Conservation (phyloP, 2,329 filamentous ascomycete genomes). For the Fusarium brachygibbosum region DNA sequence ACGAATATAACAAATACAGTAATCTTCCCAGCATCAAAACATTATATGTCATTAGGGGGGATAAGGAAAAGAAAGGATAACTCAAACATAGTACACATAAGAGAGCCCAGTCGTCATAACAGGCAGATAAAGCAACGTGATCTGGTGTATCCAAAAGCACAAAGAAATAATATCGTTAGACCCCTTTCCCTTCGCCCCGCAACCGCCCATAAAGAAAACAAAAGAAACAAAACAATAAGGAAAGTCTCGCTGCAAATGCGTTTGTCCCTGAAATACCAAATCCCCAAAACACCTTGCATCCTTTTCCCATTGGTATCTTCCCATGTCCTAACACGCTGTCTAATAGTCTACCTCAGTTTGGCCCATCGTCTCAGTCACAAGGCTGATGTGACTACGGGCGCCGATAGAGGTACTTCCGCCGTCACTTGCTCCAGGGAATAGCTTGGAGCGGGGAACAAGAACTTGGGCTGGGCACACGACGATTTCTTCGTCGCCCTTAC, state of each 20-base stretch:
- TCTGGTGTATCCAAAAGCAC: conserved; percentile 4
- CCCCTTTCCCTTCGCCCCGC: conserved; percentile 7
- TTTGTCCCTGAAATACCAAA: conserved; percentile 19
- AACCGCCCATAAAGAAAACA: conserved; percentile 7
- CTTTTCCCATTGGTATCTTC: conserved; percentile 41
- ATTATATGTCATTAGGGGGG: conserved; percentile 26
- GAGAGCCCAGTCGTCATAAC: conserved; percentile 19
- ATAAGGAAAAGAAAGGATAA: background rate
- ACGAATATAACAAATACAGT: conserved; percentile 25
- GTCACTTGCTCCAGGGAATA: conserved; percentile 64
- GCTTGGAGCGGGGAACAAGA: conserved; percentile 73
- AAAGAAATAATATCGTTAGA: conserved; percentile 40
- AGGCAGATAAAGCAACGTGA: conserved; percentile 10
- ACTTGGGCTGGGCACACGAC: conserved; percentile 97
- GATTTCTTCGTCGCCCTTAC: conserved; percentile 91
- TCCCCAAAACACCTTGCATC: conserved; percentile 37
- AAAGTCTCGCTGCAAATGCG: conserved; percentile 32
- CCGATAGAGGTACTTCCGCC: conserved; percentile 61
- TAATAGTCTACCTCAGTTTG: conserved; percentile 54
- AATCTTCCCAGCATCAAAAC: conserved; percentile 11
- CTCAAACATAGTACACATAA: conserved; percentile 1
- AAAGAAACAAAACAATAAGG: conserved; percentile 24
- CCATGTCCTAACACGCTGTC: conserved; percentile 50
- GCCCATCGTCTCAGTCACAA: conserved; percentile 54
- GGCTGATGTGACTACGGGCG: conserved; percentile 56